These are phyloP conservation scores for Rosa multiflora DNA, from an alignment of 306 rosid species.

Conservation along the genomic window DNA sequence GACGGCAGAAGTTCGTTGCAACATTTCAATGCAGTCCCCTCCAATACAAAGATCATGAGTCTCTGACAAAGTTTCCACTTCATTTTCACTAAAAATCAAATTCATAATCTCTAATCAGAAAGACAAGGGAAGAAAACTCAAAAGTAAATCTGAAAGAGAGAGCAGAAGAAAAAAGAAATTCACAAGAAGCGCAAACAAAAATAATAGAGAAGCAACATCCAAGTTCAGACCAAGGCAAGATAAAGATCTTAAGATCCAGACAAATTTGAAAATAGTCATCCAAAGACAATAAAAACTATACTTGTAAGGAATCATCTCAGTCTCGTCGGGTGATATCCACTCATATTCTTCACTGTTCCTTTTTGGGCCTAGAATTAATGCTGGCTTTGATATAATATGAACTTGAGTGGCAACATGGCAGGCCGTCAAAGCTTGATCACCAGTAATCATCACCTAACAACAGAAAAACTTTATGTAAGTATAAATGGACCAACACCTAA, in stretches of 20 bases:
- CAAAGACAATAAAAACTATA: conserved; percentile 18
- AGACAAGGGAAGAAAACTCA: conserved; percentile 9
- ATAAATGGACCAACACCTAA: background rate
- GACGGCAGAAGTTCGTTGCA: conserved; percentile 74
- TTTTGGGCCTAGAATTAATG: conserved; percentile 69
- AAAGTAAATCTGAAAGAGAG: conserved; percentile 5
- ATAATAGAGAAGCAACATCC: background rate
- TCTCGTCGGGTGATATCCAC: conserved; percentile 95
- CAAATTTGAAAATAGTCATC: background rate
- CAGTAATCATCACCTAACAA: conserved; percentile 92
- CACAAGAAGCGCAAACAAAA: background rate
- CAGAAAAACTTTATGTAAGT: background rate
- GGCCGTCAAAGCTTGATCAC: conserved; percentile 99
- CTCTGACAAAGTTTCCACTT: conserved; percentile 80
- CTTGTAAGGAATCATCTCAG: conserved; percentile 66
- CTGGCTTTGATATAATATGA: conserved; percentile 82
- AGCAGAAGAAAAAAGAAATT: background rate
- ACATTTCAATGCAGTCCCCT: conserved; percentile 92
- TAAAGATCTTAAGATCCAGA: background rate
- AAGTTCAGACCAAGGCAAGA: background rate
- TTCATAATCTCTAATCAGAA: background rate
- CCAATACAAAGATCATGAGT: conserved; percentile 93
- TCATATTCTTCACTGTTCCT: conserved; percentile 57
- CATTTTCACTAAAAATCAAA: conserved; percentile 61
- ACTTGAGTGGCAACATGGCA: conserved; percentile 99